Evolutionary conservation across 2,329 filamentous ascomycete species (phyloP).

Genomic region (Neonectria neomacrospora): DNA sequence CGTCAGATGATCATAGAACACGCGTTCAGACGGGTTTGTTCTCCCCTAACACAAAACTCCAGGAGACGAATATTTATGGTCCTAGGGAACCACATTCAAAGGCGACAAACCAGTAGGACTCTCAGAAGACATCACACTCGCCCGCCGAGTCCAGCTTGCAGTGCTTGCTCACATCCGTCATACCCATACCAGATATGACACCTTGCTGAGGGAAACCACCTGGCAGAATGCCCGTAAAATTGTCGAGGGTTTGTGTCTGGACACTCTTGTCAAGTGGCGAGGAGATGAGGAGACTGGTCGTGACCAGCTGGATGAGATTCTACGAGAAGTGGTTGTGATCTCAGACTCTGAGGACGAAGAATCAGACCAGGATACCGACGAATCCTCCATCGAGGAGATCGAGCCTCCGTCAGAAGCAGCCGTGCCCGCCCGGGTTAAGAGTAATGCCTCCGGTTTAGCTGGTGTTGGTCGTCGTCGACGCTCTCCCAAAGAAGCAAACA

Average conservation of each 20-base stretch:
- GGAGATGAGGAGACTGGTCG: constrained; percentile 76
- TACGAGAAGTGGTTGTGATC: constrained; percentile 74
- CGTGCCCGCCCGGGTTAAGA: constrained; percentile 22
- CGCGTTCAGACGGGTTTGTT: constrained; percentile 69
- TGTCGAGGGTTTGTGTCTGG: constrained; percentile 70
- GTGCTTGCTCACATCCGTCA: constrained; percentile 75
- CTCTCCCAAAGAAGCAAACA: constrained; percentile 32
- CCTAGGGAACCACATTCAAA: constrained; percentile 61
- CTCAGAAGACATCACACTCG: constrained; percentile 65
- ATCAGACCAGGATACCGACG: constrained; percentile 52
- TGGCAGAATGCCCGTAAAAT: constrained; percentile 70
- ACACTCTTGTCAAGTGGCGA: constrained; percentile 77
- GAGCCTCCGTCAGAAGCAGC: constrained; percentile 25
- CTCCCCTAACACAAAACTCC: constrained; percentile 14
- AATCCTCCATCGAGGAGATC: constrained; percentile 46
- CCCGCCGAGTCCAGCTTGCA: constrained; percentile 72
- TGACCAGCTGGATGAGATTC: constrained; percentile 74
- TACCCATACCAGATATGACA: constrained; percentile 73
- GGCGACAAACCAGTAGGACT: constrained; percentile 68
- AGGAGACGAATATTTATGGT: constrained; percentile 31
- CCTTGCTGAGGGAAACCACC: constrained; percentile 66
- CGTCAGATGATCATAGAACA: constrained; percentile 70
- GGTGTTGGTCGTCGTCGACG: constrained; percentile 33
- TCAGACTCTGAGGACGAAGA: constrained; percentile 67
- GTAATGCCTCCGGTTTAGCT: constrained; percentile 28